phyloP scores from a whole-genome alignment of 202 grass and related monocot species.

The Carex arenaria region DNA sequence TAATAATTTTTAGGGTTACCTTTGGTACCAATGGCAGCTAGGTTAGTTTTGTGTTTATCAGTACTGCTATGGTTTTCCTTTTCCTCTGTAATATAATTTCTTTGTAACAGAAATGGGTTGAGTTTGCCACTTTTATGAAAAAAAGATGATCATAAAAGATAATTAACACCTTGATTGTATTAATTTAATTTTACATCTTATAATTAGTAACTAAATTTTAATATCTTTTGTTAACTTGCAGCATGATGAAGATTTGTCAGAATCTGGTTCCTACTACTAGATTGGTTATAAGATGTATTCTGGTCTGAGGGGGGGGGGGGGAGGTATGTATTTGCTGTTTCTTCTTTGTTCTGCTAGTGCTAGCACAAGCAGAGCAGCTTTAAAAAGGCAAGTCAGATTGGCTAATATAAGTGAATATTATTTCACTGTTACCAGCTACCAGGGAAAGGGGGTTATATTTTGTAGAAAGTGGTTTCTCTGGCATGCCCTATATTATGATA shows the following conservation, averaged over 20 bases:
- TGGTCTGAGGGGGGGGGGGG: not conserved
- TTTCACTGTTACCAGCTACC: not conserved
- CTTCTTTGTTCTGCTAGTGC: constrained; percentile 18
- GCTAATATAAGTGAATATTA: constrained; percentile 14
- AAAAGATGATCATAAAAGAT: not conserved
- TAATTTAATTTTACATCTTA: not conserved
- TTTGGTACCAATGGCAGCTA: not conserved
- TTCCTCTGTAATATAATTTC: not conserved
- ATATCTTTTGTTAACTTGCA: constrained; percentile 10
- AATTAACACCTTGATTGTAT: not conserved
- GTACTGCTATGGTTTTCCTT: not conserved
- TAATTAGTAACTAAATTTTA: not conserved
- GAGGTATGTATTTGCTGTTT: not conserved
- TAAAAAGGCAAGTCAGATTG: constrained; percentile 32
- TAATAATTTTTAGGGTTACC: not conserved
- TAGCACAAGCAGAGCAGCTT: not conserved
- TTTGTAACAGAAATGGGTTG: not conserved
- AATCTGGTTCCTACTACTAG: not conserved
- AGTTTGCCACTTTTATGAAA: not conserved
- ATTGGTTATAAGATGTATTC: not conserved
- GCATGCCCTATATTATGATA: not conserved
- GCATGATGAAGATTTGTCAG: constrained; percentile 10
- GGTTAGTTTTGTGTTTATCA: not conserved
- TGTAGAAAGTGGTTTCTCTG: not conserved
- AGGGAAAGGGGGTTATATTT: not conserved